Percentiles rank a stretch among this genome's conserved stretches.
phyloP scores from a whole-genome alignment of 2,329 filamentous ascomycete genomes.

The Scytalidium sp. region DNA sequence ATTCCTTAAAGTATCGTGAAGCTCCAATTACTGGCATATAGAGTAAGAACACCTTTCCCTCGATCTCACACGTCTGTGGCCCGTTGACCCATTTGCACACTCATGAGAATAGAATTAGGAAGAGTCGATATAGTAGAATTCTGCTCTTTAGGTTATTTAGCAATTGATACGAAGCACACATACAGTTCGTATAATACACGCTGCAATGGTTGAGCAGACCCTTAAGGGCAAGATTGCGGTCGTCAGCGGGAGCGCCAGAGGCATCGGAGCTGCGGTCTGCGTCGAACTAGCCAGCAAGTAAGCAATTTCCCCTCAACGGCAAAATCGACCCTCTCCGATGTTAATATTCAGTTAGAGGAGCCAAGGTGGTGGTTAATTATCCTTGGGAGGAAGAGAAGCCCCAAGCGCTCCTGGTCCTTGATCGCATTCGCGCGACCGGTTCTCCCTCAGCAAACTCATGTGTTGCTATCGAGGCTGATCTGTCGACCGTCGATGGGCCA shows the following conservation, averaged over 20 bases:
- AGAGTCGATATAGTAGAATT: too few species aligned
- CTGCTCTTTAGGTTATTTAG: too few species aligned
- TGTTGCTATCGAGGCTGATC: neutral
- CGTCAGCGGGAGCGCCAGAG: constrained; percentile 45
- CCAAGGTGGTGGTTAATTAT: constrained; percentile 24
- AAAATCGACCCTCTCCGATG: neutral
- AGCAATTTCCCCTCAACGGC: neutral
- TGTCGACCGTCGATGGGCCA: neutral
- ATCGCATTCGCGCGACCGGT: neutral
- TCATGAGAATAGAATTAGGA: too few species aligned
- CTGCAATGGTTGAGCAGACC: neutral
- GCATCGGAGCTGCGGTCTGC: constrained; percentile 44
- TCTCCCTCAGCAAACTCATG: neutral
- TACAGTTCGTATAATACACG: too few species aligned
- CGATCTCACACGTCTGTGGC: too few species aligned
- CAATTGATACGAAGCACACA: too few species aligned
- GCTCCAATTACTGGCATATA: too few species aligned
- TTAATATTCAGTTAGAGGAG: constrained; percentile 28
- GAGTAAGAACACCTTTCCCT: too few species aligned
- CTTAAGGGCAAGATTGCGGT: constrained; percentile 32
- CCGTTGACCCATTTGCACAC: too few species aligned
- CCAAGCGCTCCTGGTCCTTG: neutral
- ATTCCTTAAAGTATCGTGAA: too few species aligned
- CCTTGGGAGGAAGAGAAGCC: neutral
- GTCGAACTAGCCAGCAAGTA: constrained; percentile 37